phyloP scores from a whole-genome alignment of 306 rosid species.

The Lablab purpureus region DNA sequence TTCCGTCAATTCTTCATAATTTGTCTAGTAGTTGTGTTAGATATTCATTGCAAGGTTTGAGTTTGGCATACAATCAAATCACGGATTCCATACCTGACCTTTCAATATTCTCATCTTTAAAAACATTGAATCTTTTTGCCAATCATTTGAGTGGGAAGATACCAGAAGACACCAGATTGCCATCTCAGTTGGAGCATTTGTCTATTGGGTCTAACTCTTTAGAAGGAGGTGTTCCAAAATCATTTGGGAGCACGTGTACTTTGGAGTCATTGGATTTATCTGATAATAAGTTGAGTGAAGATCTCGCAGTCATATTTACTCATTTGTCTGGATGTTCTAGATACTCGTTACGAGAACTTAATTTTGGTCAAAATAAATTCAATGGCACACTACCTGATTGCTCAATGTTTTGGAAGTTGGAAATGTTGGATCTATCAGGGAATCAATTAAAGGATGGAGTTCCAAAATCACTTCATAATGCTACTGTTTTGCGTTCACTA shows the following conservation, averaged over 20 bases:
- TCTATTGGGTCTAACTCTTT: not conserved
- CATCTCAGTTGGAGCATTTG: slow-evolving; percentile 11
- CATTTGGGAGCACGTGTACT: not conserved
- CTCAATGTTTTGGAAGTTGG: not conserved
- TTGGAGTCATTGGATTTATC: not conserved
- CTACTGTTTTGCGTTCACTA: not conserved
- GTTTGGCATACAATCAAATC: not conserved
- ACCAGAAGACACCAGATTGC: not conserved
- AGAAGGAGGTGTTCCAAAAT: not conserved
- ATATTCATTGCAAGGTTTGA: slow-evolving; percentile 29
- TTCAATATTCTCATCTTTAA: slow-evolving; percentile 14
- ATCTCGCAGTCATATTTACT: not conserved
- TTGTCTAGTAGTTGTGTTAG: slow-evolving; percentile 23
- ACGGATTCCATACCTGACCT: slow-evolving; percentile 16
- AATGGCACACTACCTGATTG: not conserved
- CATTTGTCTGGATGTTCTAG: slow-evolving; percentile 13
- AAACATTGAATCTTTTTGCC: not conserved
- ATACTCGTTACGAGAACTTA: not conserved
- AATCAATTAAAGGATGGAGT: not conserved
- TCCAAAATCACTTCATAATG: not conserved
- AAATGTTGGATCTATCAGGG: no score
- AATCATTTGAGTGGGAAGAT: slow-evolving; percentile 31
- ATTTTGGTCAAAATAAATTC: rapidly evolving
- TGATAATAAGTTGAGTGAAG: not conserved
- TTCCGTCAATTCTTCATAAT: no score